These are phyloP conservation scores for Geotrichum klebahnii DNA, from an alignment of 1,139 yeast genomes.

Conservation along the genomic window DNA sequence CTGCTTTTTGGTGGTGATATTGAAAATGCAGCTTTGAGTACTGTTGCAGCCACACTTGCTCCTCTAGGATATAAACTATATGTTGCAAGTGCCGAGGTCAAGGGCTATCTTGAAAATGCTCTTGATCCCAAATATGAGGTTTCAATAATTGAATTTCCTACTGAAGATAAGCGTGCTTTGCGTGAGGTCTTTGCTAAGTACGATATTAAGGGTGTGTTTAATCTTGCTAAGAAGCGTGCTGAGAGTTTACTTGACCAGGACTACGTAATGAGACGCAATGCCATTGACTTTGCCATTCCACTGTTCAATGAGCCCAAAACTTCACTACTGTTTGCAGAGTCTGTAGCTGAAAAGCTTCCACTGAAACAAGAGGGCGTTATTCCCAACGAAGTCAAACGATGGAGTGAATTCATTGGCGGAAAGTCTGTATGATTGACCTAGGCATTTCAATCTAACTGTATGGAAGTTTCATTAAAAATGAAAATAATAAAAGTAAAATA, in stretches of 20 bases:
- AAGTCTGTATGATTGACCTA: constrained; percentile 60
- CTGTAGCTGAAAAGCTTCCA: constrained; percentile 70
- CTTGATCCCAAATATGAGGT: constrained; percentile 39
- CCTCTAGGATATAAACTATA: constrained; percentile 78
- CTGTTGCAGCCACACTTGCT: constrained; percentile 64
- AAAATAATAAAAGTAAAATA: background rate
- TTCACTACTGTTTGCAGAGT: constrained; percentile 77
- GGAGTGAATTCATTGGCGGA: constrained; percentile 96
- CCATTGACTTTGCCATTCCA: constrained; percentile 95
- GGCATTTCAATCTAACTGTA: background rate
- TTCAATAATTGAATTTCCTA: constrained; percentile 81
- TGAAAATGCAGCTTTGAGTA: constrained; percentile 62
- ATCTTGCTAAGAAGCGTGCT: constrained; percentile 87
- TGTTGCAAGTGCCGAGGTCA: constrained; percentile 69
- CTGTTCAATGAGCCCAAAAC: constrained; percentile 95
- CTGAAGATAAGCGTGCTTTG: constrained; percentile 84
- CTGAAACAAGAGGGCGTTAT: constrained; percentile 48
- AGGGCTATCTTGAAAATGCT: constrained; percentile 55
- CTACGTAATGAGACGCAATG: constrained; percentile 97
- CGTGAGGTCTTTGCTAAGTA: constrained; percentile 88
- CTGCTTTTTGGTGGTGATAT: constrained; percentile 91
- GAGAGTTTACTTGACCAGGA: constrained; percentile 80
- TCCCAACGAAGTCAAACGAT: constrained; percentile 83
- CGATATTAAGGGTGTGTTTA: constrained; percentile 81
- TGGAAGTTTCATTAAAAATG: background rate